Base-by-base conservation (phyloP, 305 asterid species). In the Vinca major region DNA sequence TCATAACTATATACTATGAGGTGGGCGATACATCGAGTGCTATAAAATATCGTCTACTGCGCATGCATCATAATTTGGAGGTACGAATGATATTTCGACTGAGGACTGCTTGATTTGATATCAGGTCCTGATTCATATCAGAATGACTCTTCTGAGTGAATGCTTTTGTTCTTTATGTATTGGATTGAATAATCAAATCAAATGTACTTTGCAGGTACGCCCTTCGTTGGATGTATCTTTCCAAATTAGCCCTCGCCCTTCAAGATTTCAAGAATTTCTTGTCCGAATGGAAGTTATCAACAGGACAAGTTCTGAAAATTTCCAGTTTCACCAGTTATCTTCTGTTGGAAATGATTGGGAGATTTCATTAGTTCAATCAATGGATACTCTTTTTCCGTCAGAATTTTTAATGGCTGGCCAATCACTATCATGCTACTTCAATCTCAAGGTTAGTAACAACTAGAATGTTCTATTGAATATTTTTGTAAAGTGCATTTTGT, bases 201-300 rank as follows among this genome's bases (percentile, higher is more conserved):
- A 40, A 13, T 63, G 40, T 19, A 20, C 62, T 26, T 58, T 73
- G 41, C 72, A 94, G 99, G 98, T 94, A 67, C 88, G 86, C 62
- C 99, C 96, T 65, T 89, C 97, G 67, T 84, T 94, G 75, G 95
- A 94, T 63, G 89, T 88, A 71, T 86, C 96, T 47, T 88, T 91
- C 73, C 85, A 81, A 56, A 83, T 88, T 75, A 89, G 96, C 71
- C 89, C 95, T 56, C 77, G 86, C 45, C 95, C 97, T 63, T 85
- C 96, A 45, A 89, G 82, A 76, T 80, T 81, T 79, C 96, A 80
- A 74, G 99, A 94, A 83, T 85, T 87, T 74, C 91, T 94, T 62
- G 88, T 91, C 67, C 89, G 84, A 76, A 89, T 94, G 99, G 96
- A 94, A 77, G 85, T 87, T 58, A 63, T 88, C 73, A 94, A 94